Percentiles rank a stretch among this genome's conserved stretches.
phyloP scores from a whole-genome alignment of 768 basidiomycete species.

The Boletus speciosus region DNA sequence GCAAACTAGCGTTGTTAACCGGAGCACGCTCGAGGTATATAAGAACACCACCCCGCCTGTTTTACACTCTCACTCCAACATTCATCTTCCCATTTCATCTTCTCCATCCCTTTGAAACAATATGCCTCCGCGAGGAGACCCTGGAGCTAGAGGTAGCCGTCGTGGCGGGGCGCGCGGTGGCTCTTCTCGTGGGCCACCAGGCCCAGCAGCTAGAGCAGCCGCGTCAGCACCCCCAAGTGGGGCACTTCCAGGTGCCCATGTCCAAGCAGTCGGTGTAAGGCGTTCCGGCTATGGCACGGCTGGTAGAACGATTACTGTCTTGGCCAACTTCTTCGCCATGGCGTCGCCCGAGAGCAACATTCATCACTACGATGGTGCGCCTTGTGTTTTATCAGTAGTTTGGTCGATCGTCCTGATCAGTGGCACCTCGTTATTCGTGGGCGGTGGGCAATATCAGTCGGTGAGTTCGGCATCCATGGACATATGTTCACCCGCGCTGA shows the following conservation, averaged over 20 bases:
- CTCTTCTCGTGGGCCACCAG: slow-evolving; percentile 28
- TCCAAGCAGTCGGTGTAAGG: slow-evolving; percentile 61
- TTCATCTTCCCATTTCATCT: slow-evolving; percentile 11
- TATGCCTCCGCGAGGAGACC: slow-evolving; percentile 41
- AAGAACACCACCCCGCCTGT: slow-evolving; percentile 14
- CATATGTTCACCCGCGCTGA: slow-evolving; percentile 6
- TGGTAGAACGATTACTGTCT: slow-evolving; percentile 43
- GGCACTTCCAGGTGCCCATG: slow-evolving; percentile 34
- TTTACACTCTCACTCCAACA: slow-evolving; percentile 14
- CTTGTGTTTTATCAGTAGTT: slow-evolving; percentile 17
- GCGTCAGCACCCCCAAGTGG: slow-evolving; percentile 32
- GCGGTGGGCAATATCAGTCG: slow-evolving; percentile 16
- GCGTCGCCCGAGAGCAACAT: slow-evolving; percentile 61
- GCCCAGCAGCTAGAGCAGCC: slow-evolving; percentile 14
- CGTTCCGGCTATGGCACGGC: slow-evolving; percentile 60
- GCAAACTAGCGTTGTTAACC: slow-evolving; percentile 19
- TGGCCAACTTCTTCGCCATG: slow-evolving; percentile 62
- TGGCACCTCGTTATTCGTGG: not conserved
- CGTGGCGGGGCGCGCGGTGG: slow-evolving; percentile 28
- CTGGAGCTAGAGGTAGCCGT: slow-evolving; percentile 23
- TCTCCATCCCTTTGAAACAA: not conserved
- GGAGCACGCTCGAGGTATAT: slow-evolving; percentile 17
- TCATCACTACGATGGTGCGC: slow-evolving; percentile 78
- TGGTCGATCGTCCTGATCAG: slow-evolving; percentile 22
- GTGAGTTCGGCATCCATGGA: slow-evolving; percentile 4